Evolutionary conservation across 164 flowering plant genomes (phyloP).

Genomic region (Piper betle): DNA sequence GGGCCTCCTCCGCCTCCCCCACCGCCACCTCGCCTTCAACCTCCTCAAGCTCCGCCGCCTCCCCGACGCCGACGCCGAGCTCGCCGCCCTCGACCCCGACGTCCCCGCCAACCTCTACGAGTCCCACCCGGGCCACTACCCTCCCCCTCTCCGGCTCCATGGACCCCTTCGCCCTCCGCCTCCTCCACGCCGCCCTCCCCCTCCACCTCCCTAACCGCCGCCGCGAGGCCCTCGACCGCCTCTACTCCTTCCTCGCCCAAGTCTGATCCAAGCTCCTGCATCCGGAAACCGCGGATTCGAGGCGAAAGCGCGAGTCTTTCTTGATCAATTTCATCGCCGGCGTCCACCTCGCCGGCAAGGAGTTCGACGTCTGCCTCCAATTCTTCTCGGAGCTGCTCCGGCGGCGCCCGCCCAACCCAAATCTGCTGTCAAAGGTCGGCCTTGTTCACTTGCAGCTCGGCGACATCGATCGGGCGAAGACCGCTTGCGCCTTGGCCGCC

Average conservation of each 20-base stretch:
- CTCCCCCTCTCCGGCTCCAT: conserved; percentile 52
- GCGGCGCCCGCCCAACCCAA: conserved; percentile 22
- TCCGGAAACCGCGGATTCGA: conserved; percentile 9
- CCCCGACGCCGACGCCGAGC: conserved; percentile 46
- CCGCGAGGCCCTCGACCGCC: conserved; percentile 52
- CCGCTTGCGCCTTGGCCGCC: conserved; percentile 43
- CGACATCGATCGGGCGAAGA: conserved; percentile 67
- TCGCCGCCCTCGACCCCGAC: conserved; percentile 45
- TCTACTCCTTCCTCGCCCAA: conserved; percentile 50
- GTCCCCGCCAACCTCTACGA: conserved; percentile 43
- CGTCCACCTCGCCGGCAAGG: conserved; percentile 53
- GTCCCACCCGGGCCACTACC: conserved; percentile 43
- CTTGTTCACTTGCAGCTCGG: conserved; percentile 79
- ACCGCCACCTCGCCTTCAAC: conserved; percentile 66
- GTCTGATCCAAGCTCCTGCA: conserved; percentile 20
- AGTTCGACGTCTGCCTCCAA: conserved; percentile 45
- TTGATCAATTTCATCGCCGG: conserved; percentile 41
- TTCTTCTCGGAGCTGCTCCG: conserved; percentile 31
- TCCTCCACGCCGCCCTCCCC: conserved; percentile 62
- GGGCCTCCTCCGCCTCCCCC: conserved; percentile 50
- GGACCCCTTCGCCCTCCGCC: conserved; percentile 81
- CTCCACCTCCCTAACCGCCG: conserved; percentile 31
- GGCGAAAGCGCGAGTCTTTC: conserved; percentile 58
- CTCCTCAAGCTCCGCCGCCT: conserved; percentile 67
- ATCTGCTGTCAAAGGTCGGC: conserved; percentile 59